These are phyloP conservation scores for Stephania yunnanensis DNA, from an alignment of 164 flowering plant species.

Conservation along the genomic window DNA sequence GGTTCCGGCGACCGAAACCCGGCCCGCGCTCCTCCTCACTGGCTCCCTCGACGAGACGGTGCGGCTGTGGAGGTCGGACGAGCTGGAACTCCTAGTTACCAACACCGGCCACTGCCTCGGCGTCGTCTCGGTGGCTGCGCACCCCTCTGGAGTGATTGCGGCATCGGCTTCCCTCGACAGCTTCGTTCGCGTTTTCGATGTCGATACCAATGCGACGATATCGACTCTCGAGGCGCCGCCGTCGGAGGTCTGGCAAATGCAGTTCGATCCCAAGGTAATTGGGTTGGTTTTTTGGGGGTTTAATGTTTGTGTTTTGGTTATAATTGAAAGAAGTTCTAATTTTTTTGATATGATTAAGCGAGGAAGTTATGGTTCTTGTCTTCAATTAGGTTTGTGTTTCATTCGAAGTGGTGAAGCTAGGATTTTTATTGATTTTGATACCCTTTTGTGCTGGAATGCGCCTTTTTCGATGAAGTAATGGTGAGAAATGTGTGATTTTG, in stretches of 20 bases:
- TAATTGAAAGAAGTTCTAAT: not conserved
- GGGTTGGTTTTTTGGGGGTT: not conserved
- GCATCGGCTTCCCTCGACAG: conserved; percentile 96
- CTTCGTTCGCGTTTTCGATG: conserved; percentile 88
- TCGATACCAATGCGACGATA: conserved; percentile 74
- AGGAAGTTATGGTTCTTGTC: no score
- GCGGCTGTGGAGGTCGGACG: conserved; percentile 73
- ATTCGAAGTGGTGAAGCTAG: no score
- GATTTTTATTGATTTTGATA: no score
- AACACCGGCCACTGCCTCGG: conserved; percentile 97
- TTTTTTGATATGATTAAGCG: not conserved
- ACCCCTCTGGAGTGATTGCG: conserved; percentile 80
- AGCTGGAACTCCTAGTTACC: conserved; percentile 46
- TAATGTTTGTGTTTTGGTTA: not conserved
- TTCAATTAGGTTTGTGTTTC: no score
- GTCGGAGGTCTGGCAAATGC: conserved; percentile 96
- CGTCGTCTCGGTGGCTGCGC: conserved; percentile 90
- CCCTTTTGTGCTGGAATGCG: no score
- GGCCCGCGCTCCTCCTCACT: conserved; percentile 67
- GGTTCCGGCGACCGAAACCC: conserved; percentile 67
- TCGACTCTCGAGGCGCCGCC: conserved; percentile 95
- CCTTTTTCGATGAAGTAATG: no score
- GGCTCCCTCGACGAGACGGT: conserved; percentile 96
- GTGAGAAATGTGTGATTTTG: no score
- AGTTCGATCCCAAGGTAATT: conserved; percentile 77